Conservation (phyloP, 129 eudicot genomes). For the Lonicera japonica region DNA sequence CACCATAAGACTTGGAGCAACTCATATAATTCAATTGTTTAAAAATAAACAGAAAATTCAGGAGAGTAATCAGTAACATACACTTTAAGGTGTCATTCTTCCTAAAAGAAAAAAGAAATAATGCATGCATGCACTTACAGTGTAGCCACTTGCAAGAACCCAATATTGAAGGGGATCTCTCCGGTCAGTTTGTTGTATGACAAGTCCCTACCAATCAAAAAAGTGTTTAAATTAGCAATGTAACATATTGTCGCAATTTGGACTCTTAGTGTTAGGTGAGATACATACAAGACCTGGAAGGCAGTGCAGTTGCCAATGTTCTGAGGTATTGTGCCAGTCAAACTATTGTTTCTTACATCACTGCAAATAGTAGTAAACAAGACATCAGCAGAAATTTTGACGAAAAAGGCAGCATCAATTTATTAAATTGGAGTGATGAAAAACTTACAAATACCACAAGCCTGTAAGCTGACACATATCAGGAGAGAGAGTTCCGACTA, state of each 20-base stretch:
- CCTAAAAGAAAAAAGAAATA: neutral
- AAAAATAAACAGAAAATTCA: neutral
- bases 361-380: slow-evolving; percentile 23
- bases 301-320: slow-evolving; percentile 91
- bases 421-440: neutral
- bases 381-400: neutral
- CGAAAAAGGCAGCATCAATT: neutral
- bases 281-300: slow-evolving; percentile 98
- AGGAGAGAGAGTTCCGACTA: slow-evolving; percentile 71
- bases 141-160: slow-evolving; percentile 95
- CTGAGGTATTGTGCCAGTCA: slow-evolving; percentile 81
- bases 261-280: neutral
- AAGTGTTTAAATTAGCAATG: neutral
- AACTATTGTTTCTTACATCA: slow-evolving; percentile 93
- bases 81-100: neutral
- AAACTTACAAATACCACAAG: slow-evolving; percentile 97
- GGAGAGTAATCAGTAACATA: neutral
- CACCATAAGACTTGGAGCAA: neutral
- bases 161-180: slow-evolving; percentile 86
- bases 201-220: slow-evolving; percentile 55
- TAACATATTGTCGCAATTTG: neutral
- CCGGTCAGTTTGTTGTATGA: slow-evolving; percentile 79
- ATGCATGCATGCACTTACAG: slow-evolving; percentile 46
- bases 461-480: slow-evolving; percentile 97
- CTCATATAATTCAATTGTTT: neutral